A percentile compares a stretch with the other conserved stretches of the same genome.
Conservation (phyloP, 352 stramenopile species). For the Pythium chondricola region DNA sequence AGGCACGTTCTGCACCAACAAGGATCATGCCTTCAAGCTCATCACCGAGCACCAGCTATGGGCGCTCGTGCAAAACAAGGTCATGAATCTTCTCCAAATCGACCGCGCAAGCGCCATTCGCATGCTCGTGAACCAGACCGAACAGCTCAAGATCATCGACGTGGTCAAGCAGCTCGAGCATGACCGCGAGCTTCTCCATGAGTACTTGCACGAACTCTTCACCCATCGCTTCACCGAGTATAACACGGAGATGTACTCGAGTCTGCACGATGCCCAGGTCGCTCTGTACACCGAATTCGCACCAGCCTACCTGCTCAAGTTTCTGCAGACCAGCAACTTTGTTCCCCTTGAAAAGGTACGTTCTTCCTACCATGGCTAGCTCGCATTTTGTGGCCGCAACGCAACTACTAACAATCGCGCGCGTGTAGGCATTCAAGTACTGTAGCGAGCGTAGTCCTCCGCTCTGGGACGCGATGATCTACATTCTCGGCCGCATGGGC, state of each 20-base stretch:
- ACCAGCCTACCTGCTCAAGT: slow-evolving; percentile 58
- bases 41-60: slow-evolving; percentile 81
- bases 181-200: slow-evolving; percentile 56
- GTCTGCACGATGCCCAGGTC: slow-evolving; percentile 71
- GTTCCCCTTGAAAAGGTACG: slow-evolving; percentile 75
- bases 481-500: slow-evolving; percentile 80
- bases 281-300: slow-evolving; percentile 66
- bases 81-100: slow-evolving; percentile 72
- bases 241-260: slow-evolving; percentile 68
- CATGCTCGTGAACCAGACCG: slow-evolving; percentile 76
- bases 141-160: slow-evolving; percentile 72
- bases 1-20: slow-evolving; percentile 79
- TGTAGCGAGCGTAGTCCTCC: slow-evolving; percentile 65
- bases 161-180: slow-evolving; percentile 73
- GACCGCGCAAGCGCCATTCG: slow-evolving; percentile 59
- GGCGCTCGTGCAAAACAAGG: slow-evolving; percentile 71
- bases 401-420: not conserved
- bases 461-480: slow-evolving; percentile 84
- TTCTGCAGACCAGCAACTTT: slow-evolving; percentile 78
- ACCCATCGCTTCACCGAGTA: slow-evolving; percentile 64
- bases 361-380: slow-evolving; percentile 1
- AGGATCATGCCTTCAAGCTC: slow-evolving; percentile 80
- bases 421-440: slow-evolving; percentile 61
- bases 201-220: slow-evolving; percentile 76
- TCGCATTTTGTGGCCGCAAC: not conserved